Evolutionary conservation across 345 rosid genomes (phyloP).

Genomic region (Rhodomyrtus tomentosa): DNA sequence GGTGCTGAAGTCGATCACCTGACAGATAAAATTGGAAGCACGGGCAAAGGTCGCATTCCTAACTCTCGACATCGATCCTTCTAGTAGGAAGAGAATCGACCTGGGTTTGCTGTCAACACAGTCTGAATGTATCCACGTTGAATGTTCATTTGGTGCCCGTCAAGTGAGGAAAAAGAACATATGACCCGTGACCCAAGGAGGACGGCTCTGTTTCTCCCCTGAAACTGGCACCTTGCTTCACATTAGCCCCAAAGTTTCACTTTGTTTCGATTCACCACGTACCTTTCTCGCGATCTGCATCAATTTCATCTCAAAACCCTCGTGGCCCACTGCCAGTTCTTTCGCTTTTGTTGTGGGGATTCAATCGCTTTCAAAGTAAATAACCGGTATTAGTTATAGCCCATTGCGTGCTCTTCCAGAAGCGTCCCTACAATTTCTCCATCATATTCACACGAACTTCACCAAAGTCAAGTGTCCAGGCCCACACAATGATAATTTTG

Average conservation of each 20-base stretch:
- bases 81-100: background rate
- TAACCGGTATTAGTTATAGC: background rate
- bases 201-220: background rate
- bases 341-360: background rate
- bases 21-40: background rate
- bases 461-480: background rate
- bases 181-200: background rate
- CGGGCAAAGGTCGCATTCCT: background rate
- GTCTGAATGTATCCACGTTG: background rate
- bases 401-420: background rate
- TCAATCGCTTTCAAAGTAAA: background rate
- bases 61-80: background rate
- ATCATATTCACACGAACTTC: background rate
- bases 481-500: background rate
- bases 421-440: background rate
- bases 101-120: background rate
- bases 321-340: background rate
- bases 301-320: background rate
- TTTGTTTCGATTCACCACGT: background rate
- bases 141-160: background rate
- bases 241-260: background rate
- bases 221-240: background rate
- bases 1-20: background rate
- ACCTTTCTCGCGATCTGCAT: background rate
- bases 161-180: background rate